Evolutionary conservation across 352 stramenopile species (phyloP).

Genomic region (Pythium insidiosum): DNA sequence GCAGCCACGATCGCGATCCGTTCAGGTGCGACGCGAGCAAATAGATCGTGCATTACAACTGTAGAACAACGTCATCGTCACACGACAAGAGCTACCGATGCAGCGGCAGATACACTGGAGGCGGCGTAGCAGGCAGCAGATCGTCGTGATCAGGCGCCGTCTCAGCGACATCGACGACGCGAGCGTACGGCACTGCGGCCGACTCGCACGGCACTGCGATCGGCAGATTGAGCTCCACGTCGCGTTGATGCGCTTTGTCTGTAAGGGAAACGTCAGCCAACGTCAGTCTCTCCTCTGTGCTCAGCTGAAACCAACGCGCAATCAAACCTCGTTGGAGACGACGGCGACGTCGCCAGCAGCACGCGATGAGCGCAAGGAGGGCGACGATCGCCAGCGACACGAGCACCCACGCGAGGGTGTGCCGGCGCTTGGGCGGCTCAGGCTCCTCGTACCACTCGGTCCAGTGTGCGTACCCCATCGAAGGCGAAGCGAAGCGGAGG

Average conservation of each 20-base stretch:
- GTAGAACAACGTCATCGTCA: neutral
- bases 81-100: neutral
- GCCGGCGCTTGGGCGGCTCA: neutral
- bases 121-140: constrained; percentile 12
- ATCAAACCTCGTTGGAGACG: neutral
- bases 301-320: too few relatives aligned
- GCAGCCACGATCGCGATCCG: too few relatives aligned
- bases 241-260: constrained; percentile 7
- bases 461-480: too few relatives aligned
- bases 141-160: constrained; percentile 17
- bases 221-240: constrained; percentile 15
- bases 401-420: neutral
- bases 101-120: neutral
- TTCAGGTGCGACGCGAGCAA: neutral
- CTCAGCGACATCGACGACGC: constrained; percentile 16
- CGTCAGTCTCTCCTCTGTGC: neutral
- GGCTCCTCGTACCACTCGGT: too few relatives aligned
- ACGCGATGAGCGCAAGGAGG: constrained; percentile 1
- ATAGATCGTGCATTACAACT: too few relatives aligned
- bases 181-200: constrained; percentile 10
- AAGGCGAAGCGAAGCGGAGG: too few relatives aligned
- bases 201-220: constrained; percentile 11
- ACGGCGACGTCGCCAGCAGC: constrained; percentile 5
- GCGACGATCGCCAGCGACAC: neutral
- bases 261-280: neutral